Percentiles rank a stretch among this genome's conserved stretches.
These are phyloP conservation scores for Pseudognaphalium luteoalbum DNA, from an alignment of 129 eudicot genomes.

Conservation along the genomic window DNA sequence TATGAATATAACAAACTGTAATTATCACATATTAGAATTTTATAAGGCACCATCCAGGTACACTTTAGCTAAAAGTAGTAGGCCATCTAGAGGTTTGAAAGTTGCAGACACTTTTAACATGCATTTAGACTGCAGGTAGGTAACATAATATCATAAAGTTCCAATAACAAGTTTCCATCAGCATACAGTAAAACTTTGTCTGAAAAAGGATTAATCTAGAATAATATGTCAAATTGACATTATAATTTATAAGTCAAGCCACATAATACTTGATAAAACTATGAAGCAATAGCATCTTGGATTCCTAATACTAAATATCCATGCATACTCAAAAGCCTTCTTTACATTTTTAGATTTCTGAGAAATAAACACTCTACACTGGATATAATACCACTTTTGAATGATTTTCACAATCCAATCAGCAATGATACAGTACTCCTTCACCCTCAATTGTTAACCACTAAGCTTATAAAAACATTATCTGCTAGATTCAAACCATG, in stretches of 20 bases:
- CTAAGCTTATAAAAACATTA: background rate
- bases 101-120: conserved; percentile 1
- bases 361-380: background rate
- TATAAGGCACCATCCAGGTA: background rate
- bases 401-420: background rate
- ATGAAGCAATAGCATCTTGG: background rate
- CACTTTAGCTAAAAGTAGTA: background rate
- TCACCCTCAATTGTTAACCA: background rate
- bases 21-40: background rate
- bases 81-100: background rate
- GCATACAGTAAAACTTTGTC: background rate
- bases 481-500: background rate
- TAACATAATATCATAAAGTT: background rate
- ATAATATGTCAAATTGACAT: background rate
- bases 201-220: background rate
- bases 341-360: background rate
- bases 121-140: background rate
- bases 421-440: background rate
- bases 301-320: conserved; percentile 8
- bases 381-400: background rate
- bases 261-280: background rate
- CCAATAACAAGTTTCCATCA: background rate
- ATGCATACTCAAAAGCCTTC: background rate
- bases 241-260: background rate
- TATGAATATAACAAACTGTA: background rate